These are phyloP conservation scores for Colletotrichum musicola DNA, from an alignment of 2,329 filamentous ascomycete genomes.

Conservation along the genomic window DNA sequence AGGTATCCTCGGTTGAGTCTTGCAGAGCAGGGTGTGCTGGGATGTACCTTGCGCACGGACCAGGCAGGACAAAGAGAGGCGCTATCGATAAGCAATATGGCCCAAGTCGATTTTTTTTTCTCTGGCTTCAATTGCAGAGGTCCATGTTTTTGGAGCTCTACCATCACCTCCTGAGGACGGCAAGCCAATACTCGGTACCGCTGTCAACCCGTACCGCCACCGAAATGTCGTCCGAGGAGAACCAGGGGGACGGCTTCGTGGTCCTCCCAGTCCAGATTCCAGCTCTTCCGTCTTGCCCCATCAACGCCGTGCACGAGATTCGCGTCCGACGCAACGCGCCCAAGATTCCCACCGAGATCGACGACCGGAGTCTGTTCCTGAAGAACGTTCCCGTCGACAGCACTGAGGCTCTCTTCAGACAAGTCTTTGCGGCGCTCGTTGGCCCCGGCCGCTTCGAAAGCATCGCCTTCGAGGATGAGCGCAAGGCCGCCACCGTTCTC, in stretches of 20 bases:
- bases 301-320: conserved; percentile 80
- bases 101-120: conserved; percentile 24
- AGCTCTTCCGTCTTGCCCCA: conserved; percentile 70
- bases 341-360: conserved; percentile 78
- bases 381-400: conserved; percentile 90
- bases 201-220: conserved; percentile 43
- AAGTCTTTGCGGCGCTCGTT: conserved; percentile 80
- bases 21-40: too few species aligned
- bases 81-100: conserved; percentile 18
- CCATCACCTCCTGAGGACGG: conserved; percentile 13
- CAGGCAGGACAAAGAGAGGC: too few species aligned
- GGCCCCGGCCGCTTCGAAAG: conserved; percentile 83
- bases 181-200: conserved; percentile 15
- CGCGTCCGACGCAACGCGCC: conserved; percentile 89
- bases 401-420: conserved; percentile 80
- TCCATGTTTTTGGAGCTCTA: conserved; percentile 24
- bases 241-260: conserved; percentile 68
- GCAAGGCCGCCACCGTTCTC: conserved; percentile 55
- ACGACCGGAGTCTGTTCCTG: conserved; percentile 86
- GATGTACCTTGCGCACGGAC: too few species aligned
- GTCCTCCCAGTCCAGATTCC: conserved; percentile 78
- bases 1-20: too few species aligned
- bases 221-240: conserved; percentile 31
- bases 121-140: not conserved
- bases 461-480: conserved; percentile 78